Percentiles rank a stretch among this genome's conserved stretches.
phyloP scores from a whole-genome alignment of 495 filamentous ascomycete species.

The Amorphotheca resinae region DNA sequence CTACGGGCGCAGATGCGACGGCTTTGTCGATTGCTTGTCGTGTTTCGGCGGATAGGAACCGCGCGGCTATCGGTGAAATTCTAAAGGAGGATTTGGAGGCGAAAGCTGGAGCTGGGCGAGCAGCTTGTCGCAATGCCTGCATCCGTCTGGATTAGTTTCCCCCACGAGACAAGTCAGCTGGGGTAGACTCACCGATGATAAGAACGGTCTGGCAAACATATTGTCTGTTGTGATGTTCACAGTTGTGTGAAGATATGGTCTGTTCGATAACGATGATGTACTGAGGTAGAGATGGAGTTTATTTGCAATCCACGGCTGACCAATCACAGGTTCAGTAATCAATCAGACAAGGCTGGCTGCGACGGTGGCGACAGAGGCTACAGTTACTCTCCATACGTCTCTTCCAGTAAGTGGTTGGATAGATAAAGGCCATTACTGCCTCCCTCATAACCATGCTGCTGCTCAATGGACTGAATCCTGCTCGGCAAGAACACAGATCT shows the following conservation, averaged over 20 bases:
- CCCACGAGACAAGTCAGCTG: background rate
- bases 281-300: no score
- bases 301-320: slow-evolving; percentile 11
- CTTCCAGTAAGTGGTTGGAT: no score
- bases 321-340: slow-evolving; percentile 12
- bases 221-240: background rate
- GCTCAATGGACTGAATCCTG: background rate
- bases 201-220: slow-evolving; percentile 19
- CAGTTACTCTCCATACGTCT: no score
- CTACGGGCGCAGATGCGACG: slow-evolving; percentile 71
- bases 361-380: no score
- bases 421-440: no score
- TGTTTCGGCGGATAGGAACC: slow-evolving; percentile 58
- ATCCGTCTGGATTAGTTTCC: background rate
- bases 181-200: slow-evolving; percentile 22
- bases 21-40: slow-evolving; percentile 76
- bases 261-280: slow-evolving; percentile 4
- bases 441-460: no score
- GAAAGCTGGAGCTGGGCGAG: slow-evolving; percentile 24
- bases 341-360: slow-evolving; percentile 14
- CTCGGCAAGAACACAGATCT: background rate
- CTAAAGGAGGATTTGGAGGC: slow-evolving; percentile 15
- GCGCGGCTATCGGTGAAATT: slow-evolving; percentile 10
- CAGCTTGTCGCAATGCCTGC: slow-evolving; percentile 25
- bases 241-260: background rate